Evolutionary conservation across 2,329 filamentous ascomycete genomes (phyloP).

Genomic region (Exophiala mesophila): DNA sequence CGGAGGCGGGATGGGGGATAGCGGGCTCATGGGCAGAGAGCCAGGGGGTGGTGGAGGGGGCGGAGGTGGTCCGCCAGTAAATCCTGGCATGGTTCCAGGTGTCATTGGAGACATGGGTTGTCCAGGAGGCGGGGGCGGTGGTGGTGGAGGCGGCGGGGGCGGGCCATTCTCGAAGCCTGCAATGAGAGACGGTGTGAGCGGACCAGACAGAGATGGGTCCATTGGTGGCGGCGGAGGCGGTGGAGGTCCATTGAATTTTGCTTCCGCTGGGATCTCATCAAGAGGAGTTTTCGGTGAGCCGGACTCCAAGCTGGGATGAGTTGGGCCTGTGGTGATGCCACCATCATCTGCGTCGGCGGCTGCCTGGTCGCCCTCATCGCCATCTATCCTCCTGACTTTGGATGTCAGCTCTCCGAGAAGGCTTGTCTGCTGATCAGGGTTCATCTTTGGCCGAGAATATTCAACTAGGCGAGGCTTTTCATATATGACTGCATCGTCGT

Average conservation of each 20-base stretch:
- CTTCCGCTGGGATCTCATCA: constrained; percentile 57
- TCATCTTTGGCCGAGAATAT: constrained; percentile 66
- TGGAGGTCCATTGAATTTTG: constrained; percentile 40
- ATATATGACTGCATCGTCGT: constrained; percentile 61
- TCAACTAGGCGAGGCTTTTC: constrained; percentile 77
- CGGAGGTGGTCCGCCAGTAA: constrained; percentile 37
- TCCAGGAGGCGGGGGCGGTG: constrained; percentile 40
- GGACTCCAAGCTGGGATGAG: constrained; percentile 69
- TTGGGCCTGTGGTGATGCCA: constrained; percentile 67
- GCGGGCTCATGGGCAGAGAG: constrained; percentile 28
- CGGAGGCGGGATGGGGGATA: constrained; percentile 42
- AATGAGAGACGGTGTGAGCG: constrained; percentile 24
- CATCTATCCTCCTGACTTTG: constrained; percentile 69
- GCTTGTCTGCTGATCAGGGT: constrained; percentile 58
- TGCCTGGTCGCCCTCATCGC: constrained; percentile 54
- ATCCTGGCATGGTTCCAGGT: constrained; percentile 44
- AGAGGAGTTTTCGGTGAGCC: constrained; percentile 63
- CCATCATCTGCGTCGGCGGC: constrained; percentile 43
- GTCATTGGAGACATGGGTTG: constrained; percentile 41
- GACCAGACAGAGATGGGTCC: constrained; percentile 31
- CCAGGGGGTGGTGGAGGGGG: constrained; percentile 44
- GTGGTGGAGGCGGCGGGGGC: constrained; percentile 49
- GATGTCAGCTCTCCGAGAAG: constrained; percentile 67
- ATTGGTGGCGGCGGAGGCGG: constrained; percentile 33
- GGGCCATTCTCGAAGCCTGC: constrained; percentile 41